Percentiles rank a stretch among this genome's conserved stretches.
Conservation (phyloP, 768 basidiomycete species). For the Mycena albidolilacea region DNA sequence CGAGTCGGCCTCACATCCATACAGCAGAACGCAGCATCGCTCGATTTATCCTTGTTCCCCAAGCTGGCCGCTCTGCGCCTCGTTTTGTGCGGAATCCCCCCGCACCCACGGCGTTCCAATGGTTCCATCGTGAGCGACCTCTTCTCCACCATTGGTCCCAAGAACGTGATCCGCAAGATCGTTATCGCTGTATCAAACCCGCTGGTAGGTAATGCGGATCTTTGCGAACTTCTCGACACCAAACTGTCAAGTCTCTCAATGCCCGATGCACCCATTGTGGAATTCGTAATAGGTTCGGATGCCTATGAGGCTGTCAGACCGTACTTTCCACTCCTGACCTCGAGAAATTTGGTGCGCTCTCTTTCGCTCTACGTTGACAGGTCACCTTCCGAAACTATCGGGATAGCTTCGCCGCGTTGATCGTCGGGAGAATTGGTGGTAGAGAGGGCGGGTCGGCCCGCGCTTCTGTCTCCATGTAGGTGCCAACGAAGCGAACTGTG, state of each 20-base stretch:
- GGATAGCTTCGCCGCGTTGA: too few species aligned
- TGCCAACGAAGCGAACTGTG: too few species aligned
- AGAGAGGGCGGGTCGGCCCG: too few species aligned
- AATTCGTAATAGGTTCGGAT: background rate
- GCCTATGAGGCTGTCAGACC: background rate
- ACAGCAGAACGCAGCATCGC: background rate
- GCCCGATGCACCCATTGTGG: background rate
- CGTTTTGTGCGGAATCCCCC: background rate
- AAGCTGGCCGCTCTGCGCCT: background rate
- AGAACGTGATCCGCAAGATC: background rate
- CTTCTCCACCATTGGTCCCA: background rate
- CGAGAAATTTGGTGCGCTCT: background rate
- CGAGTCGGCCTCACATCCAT: background rate
- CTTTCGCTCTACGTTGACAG: too few species aligned
- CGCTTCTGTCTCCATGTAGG: too few species aligned
- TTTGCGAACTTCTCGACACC: background rate
- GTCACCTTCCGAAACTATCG: too few species aligned
- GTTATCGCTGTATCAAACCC: background rate
- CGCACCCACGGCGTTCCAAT: background rate
- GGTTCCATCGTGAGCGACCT: background rate
- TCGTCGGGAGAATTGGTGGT: too few species aligned
- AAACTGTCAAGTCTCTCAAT: background rate
- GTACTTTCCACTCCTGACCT: background rate
- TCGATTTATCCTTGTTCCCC: background rate
- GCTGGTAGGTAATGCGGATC: background rate